Base-by-base conservation (phyloP, 768 basidiomycete genomes). In the Gloeopeniophorella convolvens region DNA sequence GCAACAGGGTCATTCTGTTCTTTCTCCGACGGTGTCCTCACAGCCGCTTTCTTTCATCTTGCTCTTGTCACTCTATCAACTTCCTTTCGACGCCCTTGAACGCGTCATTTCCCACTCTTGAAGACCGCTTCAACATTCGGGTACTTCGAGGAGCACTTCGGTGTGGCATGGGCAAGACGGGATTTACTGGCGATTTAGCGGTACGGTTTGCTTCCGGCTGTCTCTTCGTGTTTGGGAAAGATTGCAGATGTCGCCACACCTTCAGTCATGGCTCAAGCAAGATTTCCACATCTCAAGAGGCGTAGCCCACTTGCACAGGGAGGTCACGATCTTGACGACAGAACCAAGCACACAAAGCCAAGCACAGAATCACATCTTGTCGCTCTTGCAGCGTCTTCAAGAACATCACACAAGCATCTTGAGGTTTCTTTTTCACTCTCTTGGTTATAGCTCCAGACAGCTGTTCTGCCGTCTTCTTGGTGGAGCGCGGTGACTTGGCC, bases 391-490 rank as follows among this genome's bases (percentile, higher is more conserved):
- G 31, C 35, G 32, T n/a, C 31, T 48, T 48, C 35, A 48, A 32
- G 52, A 23, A 39, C 48, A 48, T 54, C 52, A 48, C 52, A 44
- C 52, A 26, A 16, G 35, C 16, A 32, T 11, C 23, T 42, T 37
- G 18, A 48, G 20, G 36, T 27, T 43, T 54, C 46, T 54, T 54
- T 41, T 43, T 54, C 52, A 54, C 52, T 54, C 52, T 26, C 51
- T 53, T 53, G 52, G 32, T 47, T 48, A 32, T 28, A 26, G 24
- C 51, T 48, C 42, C 31, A 18, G 52, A 48, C 46, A 7, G 33
- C 42, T 27, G 15, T 7, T 54, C 48, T 30, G 23, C 12, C 30
- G 46, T 39, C 52, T 42, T 44, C 42, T 48, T 54, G 33, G 15
- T 10, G 35, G 46, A 48, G 52, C 30, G 18, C 15, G 13, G 26